phyloP scores from a whole-genome alignment of 257 asterid species.

The Gynochthodes officinalis region DNA sequence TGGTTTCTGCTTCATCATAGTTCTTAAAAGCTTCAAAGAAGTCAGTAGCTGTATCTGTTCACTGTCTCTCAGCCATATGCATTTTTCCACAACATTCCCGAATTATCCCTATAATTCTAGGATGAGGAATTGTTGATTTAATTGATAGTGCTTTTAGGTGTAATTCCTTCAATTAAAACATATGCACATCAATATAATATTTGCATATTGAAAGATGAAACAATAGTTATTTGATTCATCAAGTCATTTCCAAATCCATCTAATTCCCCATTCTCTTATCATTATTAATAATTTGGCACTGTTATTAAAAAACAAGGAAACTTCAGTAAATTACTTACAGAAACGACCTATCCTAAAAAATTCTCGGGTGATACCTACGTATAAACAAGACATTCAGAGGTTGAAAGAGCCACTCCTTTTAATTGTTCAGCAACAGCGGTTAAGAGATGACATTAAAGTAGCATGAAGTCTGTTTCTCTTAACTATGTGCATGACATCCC shows the following conservation, averaged over 20 bases:
- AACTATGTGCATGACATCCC: background rate
- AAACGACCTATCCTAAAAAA: background rate
- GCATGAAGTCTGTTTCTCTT: background rate
- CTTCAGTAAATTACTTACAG: background rate
- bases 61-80: constrained; percentile 98
- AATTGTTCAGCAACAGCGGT: background rate
- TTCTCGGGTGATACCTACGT: too few species aligned
- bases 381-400: too few species aligned
- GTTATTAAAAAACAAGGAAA: background rate
- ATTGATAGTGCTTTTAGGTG: constrained; percentile 86
- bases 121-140: constrained; percentile 98
- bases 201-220: background rate
- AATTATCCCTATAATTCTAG: constrained; percentile 96
- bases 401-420: background rate
- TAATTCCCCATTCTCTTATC: background rate
- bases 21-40: constrained; percentile 97
- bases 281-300: background rate
- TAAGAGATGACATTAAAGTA: background rate
- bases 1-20: constrained; percentile 98
- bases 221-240: too few species aligned
- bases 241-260: background rate
- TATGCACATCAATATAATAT: constrained; percentile 6
- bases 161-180: constrained; percentile 56
- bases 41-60: constrained; percentile 97
- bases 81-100: constrained; percentile 99